Evolutionary conservation across 139 green algal genomes (phyloP).

Genomic region (Picochlorum costavermella): DNA sequence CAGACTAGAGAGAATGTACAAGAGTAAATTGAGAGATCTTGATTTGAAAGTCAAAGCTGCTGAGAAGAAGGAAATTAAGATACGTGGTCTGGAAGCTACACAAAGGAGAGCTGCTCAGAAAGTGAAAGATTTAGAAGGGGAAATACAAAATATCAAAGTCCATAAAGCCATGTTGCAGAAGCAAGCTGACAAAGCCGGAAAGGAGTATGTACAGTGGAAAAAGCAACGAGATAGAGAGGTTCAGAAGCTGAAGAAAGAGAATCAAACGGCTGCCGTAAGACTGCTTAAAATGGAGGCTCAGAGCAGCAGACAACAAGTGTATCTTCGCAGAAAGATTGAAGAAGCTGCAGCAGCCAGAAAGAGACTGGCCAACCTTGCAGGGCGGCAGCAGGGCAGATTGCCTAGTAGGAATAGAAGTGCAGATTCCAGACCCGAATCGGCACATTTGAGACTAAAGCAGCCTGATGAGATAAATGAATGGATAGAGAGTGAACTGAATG

Average conservation of each 20-base stretch:
- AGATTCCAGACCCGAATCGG: not conserved
- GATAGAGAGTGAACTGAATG: conserved; percentile 72
- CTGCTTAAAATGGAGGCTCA: conserved; percentile 55
- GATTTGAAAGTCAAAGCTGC: conserved; percentile 50
- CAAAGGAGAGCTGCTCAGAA: conserved; percentile 31
- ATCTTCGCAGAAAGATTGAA: conserved; percentile 86
- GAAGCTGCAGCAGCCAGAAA: conserved; percentile 72
- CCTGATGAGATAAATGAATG: conserved; percentile 34
- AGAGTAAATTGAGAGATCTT: conserved; percentile 42
- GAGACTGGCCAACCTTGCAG: conserved; percentile 44
- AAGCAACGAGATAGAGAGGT: conserved; percentile 57
- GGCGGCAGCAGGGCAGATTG: not conserved
- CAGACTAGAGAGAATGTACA: conserved; percentile 45
- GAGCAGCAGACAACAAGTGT: conserved; percentile 69
- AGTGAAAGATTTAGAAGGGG: conserved; percentile 47
- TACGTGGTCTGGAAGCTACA: conserved; percentile 32
- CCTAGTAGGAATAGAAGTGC: not conserved
- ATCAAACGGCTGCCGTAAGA: conserved; percentile 36
- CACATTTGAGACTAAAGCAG: too few species aligned
- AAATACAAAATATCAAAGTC: conserved; percentile 77
- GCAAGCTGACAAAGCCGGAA: conserved; percentile 42
- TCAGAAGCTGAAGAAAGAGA: conserved; percentile 48
- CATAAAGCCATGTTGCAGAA: conserved; percentile 50
- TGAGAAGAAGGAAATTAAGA: conserved; percentile 19
- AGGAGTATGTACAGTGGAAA: conserved; percentile 43